Evolutionary conservation across 257 asterid genomes (phyloP), one percentile per base, ranked within the genome.

Genomic region (Cruciata laevipes): DNA sequence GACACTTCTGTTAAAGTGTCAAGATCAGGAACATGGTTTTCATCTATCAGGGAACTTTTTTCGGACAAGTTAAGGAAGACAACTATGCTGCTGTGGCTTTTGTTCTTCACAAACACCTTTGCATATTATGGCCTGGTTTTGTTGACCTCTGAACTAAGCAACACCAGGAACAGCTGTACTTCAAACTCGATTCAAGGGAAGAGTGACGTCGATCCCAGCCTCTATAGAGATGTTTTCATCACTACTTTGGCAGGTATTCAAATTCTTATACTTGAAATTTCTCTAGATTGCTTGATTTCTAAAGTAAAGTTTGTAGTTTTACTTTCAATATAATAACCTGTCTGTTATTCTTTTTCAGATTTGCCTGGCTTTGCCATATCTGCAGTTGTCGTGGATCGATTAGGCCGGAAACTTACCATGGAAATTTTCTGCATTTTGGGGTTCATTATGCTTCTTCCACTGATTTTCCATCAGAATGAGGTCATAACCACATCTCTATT

Each of bases 331-430:
- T 10, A 4, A 51, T 51, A 47, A 47, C 53, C 30, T 4, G 25
- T 1, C n/a, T 64, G 49, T n/a, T n/a, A 17, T 40, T 11, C 3
- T 51, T 18, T 8, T 61, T 65, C 80, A 88, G 96, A 84, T 78
- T 51, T 87, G 27, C 88, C 87, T 4, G 88, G 88, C 64, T 82
- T 84, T 56, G 42, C 78, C 71, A 40, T 81, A 60, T 72, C 86
- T 58, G 87, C 80, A 57, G 40, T 77, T 31, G 69, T 81, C 57
- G 88, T 87, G 61, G 95, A 87, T 61, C 83, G 66, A 78, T 64
- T 87, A 30, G 90, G 95, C 62, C 87, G 95, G 40, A 86, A 70
- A 69, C 61, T 76, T 68, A 86, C 89, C 51, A 79, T 84, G 90
- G 71, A 69, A 73, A 27, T 84, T 14, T 73, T 84, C 83, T 77